A percentile compares a stretch with the other conserved stretches of the same genome.
Evolutionary conservation across 2,329 filamentous ascomycete genomes (phyloP).

Genomic region (Cladophialophora chaetospira): DNA sequence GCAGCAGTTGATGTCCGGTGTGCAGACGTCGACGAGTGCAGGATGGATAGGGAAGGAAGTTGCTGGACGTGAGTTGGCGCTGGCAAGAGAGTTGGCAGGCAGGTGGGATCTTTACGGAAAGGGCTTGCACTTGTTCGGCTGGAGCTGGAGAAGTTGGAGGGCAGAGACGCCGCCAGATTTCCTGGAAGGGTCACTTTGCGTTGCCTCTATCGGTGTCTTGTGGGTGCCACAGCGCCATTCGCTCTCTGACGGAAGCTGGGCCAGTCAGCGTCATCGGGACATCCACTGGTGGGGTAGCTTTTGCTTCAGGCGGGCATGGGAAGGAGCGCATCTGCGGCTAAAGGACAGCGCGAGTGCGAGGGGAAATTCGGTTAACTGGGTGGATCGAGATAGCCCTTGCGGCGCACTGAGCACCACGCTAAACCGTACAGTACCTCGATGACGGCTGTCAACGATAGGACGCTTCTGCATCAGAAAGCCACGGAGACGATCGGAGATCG

Average conservation of each 20-base stretch:
- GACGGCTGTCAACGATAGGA: not conserved
- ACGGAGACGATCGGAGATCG: conserved; percentile 18
- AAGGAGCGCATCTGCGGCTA: conserved; percentile 7
- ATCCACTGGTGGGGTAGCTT: not conserved
- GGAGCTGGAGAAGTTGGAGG: not conserved
- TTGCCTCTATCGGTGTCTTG: conserved; percentile 9
- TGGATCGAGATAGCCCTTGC: not conserved
- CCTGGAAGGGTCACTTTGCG: not conserved
- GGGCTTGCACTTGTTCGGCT: not conserved
- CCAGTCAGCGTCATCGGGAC: conserved; percentile 13
- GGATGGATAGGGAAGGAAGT: not conserved
- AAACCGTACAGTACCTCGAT: not conserved
- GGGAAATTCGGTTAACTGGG: conserved; percentile 13
- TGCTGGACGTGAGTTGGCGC: not conserved
- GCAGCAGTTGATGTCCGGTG: not conserved
- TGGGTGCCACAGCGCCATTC: not conserved
- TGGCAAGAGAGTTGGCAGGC: not conserved
- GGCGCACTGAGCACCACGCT: not conserved
- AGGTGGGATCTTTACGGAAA: not conserved
- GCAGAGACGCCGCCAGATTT: not conserved
- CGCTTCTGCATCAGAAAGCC: conserved; percentile 2
- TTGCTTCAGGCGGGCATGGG: conserved; percentile 2
- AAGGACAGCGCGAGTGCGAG: conserved; percentile 5
- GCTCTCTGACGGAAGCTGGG: not conserved
- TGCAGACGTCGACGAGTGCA: not conserved